These are phyloP conservation scores for Microsporum audouinii DNA, from an alignment of 2,329 filamentous ascomycete genomes.

Conservation along the genomic window DNA sequence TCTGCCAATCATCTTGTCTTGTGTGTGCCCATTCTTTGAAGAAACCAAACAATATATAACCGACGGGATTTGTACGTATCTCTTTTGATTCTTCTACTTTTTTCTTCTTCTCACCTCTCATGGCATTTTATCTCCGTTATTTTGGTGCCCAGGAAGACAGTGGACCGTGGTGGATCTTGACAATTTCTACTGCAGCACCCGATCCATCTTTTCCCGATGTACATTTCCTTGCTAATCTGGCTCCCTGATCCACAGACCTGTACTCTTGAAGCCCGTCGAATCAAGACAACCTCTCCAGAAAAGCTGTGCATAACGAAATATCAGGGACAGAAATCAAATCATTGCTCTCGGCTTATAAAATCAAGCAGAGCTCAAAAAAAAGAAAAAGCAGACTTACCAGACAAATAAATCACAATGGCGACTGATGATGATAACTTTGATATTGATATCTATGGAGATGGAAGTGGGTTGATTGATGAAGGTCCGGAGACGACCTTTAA, in stretches of 20 bases:
- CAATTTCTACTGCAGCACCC: background rate
- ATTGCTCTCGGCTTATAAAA: background rate
- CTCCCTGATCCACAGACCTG: constrained; percentile 31
- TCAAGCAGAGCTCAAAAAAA: constrained; percentile 6
- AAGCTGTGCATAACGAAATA: constrained; percentile 31
- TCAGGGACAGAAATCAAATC: constrained; percentile 23
- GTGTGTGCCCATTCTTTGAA: constrained; percentile 3
- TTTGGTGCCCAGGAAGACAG: background rate
- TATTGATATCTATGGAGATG: constrained; percentile 59
- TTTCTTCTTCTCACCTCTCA: background rate
- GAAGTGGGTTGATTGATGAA: constrained; percentile 37
- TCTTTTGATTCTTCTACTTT: constrained; percentile 13
- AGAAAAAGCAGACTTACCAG: constrained; percentile 16
- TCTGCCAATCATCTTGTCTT: constrained; percentile 2
- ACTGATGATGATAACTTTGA: constrained; percentile 59
- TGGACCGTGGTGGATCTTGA: background rate
- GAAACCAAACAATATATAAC: constrained; percentile 1
- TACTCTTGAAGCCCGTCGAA: constrained; percentile 28
- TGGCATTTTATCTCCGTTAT: background rate
- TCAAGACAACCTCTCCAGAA: constrained; percentile 16
- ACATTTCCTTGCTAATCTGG: constrained; percentile 29
- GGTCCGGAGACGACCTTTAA: constrained; percentile 39
- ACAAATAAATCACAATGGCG: constrained; percentile 31
- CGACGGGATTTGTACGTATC: constrained; percentile 18
- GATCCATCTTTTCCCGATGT: background rate